These are phyloP conservation scores for Rhizophagus clarus DNA, from an alignment of 192 early-diverging fungal species.

Conservation along the genomic window DNA sequence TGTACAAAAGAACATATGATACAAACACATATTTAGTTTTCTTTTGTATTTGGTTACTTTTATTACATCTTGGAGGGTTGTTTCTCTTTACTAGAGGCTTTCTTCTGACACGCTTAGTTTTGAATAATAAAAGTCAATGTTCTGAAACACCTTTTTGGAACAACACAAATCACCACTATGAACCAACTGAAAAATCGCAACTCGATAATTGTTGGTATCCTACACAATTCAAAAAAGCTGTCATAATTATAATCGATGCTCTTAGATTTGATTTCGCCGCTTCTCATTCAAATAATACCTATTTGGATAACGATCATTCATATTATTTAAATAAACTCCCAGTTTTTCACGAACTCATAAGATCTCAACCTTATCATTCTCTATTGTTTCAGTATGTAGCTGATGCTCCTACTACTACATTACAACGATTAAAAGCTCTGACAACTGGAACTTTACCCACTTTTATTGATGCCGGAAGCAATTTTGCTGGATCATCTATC, in stretches of 20 bases:
- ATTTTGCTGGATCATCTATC: slow-evolving; percentile 75
- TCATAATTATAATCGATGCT: slow-evolving; percentile 75
- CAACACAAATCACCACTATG: not conserved
- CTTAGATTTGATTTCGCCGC: slow-evolving; percentile 65
- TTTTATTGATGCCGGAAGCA: slow-evolving; percentile 80
- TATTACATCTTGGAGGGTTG: slow-evolving; percentile 54
- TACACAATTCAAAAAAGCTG: slow-evolving; percentile 56
- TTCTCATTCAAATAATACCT: slow-evolving; percentile 32
- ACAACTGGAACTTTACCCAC: slow-evolving; percentile 84
- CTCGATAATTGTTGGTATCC: slow-evolving; percentile 44
- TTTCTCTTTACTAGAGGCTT: slow-evolving; percentile 74
- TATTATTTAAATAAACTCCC: slow-evolving; percentile 57
- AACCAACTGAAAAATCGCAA: slow-evolving; percentile 30
- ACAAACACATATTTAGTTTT: not conserved
- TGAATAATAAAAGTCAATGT: slow-evolving; percentile 54
- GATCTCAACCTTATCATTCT: slow-evolving; percentile 53
- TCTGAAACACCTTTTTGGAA: not conserved
- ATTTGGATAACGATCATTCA: slow-evolving; percentile 7
- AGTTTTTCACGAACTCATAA: slow-evolving; percentile 50
- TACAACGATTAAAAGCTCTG: slow-evolving; percentile 80
- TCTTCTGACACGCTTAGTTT: slow-evolving; percentile 65
- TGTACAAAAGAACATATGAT: not conserved
- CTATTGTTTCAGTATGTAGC: slow-evolving; percentile 73
- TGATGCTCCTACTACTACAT: slow-evolving; percentile 82
- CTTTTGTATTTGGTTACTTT: slow-evolving; percentile 41